Percentiles rank a stretch among this genome's conserved stretches.
Evolutionary conservation across 768 basidiomycete genomes (phyloP).

Genomic region (Galerina marginata): DNA sequence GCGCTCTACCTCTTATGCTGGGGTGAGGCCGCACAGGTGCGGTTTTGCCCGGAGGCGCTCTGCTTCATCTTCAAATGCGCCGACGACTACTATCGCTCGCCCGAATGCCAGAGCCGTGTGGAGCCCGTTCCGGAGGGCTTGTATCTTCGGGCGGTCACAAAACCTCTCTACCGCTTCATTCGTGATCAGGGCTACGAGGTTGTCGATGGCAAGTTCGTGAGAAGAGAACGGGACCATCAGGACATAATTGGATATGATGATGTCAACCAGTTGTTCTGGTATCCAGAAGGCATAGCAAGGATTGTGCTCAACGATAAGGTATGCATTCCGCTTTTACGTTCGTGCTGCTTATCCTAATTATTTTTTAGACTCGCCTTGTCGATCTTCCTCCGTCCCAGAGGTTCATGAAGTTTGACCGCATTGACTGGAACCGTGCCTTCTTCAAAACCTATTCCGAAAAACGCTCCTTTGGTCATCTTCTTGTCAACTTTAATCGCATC

Average conservation of each 20-base stretch:
- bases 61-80: slow-evolving; percentile 99
- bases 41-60: slow-evolving; percentile 94
- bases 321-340: slow-evolving; percentile 11
- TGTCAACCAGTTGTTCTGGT: slow-evolving; percentile 99
- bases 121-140: slow-evolving; percentile 95
- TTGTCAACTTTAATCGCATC: slow-evolving; percentile 99
- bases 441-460: slow-evolving; percentile 99
- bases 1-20: slow-evolving; percentile 95
- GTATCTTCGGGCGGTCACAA: slow-evolving; percentile 89
- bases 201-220: slow-evolving; percentile 91
- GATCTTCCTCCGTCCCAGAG: slow-evolving; percentile 90
- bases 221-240: slow-evolving; percentile 91
- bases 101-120: slow-evolving; percentile 94
- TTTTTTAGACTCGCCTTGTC: slow-evolving; percentile 78
- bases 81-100: slow-evolving; percentile 98
- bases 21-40: slow-evolving; percentile 98
- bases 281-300: slow-evolving; percentile 95
- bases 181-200: slow-evolving; percentile 98
- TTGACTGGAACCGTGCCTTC: slow-evolving; percentile 96
- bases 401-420: slow-evolving; percentile 95
- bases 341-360: slow-evolving; percentile 5
- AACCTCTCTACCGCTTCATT: slow-evolving; percentile 95
- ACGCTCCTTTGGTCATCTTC: slow-evolving; percentile 93
- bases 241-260: slow-evolving; percentile 98
- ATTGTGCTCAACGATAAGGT: slow-evolving; percentile 92